Evolutionary conservation across 2,329 filamentous ascomycete genomes (phyloP).

Genomic region (Arthrobotrys pseudoclavata): DNA sequence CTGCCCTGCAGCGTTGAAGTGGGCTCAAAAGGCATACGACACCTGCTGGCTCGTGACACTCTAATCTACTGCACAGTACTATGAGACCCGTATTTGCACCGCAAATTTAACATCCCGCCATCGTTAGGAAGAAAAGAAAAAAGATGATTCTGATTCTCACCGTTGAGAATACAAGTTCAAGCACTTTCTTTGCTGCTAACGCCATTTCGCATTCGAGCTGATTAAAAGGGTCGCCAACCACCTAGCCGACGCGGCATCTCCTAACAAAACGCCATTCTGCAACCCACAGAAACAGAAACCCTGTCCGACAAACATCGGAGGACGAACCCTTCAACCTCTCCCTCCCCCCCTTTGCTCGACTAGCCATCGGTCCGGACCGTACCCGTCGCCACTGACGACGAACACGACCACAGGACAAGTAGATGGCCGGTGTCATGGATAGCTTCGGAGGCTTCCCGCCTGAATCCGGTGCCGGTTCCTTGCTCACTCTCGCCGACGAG

Average conservation of each 20-base stretch:
- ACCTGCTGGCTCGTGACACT: conserved; percentile 36
- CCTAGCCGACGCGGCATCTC: conserved; percentile 29
- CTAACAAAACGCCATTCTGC: conserved; percentile 31
- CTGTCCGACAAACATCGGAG: conserved; percentile 48
- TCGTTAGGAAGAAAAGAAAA: not conserved
- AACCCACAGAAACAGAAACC: conserved; percentile 29
- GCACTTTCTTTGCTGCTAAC: conserved; percentile 5
- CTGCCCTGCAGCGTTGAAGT: not conserved
- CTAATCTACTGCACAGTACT: not conserved
- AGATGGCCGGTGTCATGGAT: conserved; percentile 26
- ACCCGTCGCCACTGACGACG: conserved; percentile 33
- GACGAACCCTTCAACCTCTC: conserved; percentile 30
- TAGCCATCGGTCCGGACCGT: conserved; percentile 38
- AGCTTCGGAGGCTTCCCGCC: conserved; percentile 18
- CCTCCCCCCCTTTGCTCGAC: conserved; percentile 18
- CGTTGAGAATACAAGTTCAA: not conserved
- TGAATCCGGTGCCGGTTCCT: conserved; percentile 30
- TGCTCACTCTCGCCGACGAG: conserved; percentile 4
- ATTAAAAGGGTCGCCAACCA: conserved; percentile 11
- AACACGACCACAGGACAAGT: conserved; percentile 25
- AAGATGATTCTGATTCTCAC: not conserved
- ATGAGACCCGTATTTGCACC: too few species aligned
- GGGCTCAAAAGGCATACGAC: conserved; percentile 22
- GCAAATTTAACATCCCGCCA: conserved; percentile 5
- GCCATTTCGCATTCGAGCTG: conserved; percentile 6